phyloP scores from a whole-genome alignment of 1,139 yeast genomes.

The Pichia sp. region DNA sequence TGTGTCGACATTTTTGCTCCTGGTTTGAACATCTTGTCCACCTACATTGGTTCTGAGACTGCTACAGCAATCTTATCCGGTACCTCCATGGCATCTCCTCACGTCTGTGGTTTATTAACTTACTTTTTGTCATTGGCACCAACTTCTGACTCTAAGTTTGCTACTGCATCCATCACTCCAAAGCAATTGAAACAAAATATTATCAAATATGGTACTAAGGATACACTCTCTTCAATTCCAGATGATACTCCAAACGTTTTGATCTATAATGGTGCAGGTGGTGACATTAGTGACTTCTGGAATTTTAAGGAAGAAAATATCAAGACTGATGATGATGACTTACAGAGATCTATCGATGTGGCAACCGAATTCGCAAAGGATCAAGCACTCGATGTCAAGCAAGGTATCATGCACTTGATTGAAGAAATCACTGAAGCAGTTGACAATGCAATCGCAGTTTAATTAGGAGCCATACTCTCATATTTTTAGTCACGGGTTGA shows the following conservation, averaged over 20 bases:
- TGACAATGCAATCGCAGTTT: slow-evolving; percentile 4
- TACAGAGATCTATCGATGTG: slow-evolving; percentile 15
- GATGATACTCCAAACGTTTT: slow-evolving; percentile 78
- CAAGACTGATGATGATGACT: slow-evolving; percentile 13
- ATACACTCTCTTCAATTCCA: slow-evolving; percentile 63
- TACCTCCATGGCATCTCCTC: slow-evolving; percentile 99
- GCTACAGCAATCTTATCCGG: slow-evolving; percentile 93
- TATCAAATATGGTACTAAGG: slow-evolving; percentile 71
- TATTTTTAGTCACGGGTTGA: too few relatives aligned
- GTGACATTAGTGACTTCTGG: slow-evolving; percentile 73
- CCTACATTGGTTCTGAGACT: slow-evolving; percentile 78
- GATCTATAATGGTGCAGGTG: slow-evolving; percentile 92
- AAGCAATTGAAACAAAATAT: slow-evolving; percentile 84
- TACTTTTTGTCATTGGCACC: slow-evolving; percentile 93
- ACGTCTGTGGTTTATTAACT: slow-evolving; percentile 82
- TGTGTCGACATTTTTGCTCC: slow-evolving; percentile 87
- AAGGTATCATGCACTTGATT: slow-evolving; percentile 18
- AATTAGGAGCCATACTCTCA: too few relatives aligned
- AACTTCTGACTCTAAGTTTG: slow-evolving; percentile 64
- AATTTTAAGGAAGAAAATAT: slow-evolving; percentile 17
- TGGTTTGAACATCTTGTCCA: slow-evolving; percentile 71
- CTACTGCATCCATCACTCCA: slow-evolving; percentile 61
- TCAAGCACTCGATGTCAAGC: slow-evolving; percentile 15
- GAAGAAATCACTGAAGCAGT: slow-evolving; percentile 15
- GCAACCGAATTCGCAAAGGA: slow-evolving; percentile 15